Evolutionary conservation across 2,329 filamentous ascomycete species (phyloP), one percentile per base, ranked within the genome.

Genomic region (Gyromitra esculenta): DNA sequence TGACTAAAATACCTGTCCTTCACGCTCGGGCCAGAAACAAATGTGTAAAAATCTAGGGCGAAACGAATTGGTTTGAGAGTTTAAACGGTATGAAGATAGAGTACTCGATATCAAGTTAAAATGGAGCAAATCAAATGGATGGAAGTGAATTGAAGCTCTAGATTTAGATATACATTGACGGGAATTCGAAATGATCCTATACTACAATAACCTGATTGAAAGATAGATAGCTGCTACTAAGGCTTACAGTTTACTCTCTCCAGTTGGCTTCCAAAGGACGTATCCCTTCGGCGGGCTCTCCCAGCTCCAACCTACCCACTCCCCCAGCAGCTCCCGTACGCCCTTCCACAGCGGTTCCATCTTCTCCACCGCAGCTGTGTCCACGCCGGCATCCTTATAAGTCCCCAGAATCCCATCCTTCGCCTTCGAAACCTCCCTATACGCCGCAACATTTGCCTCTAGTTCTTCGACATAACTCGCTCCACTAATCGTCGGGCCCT

Each of bases 291-390:
- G 84, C 0, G 89, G 89, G 79, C 88, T 90, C 5, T 85, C 84
- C 90, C 90, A 92, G 39, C 86, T 86, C 81, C 88, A 91, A 80
- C 91, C 89, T 76, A 88, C 86, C 86, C 89, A 91, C 43, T 85
- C 82, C 2, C 88, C 90, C 65, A 93, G 82, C 25, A 89, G 86
- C 48, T 60, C 75, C 37, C 89, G 89, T 79, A 92, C 86, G 9
- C 86, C 85, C 75, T 86, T 59, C 75, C 75, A 77, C 57, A 77
- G 43, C 15, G 64, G 50, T n/a, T 69, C 71, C 70, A 73, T 69
- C 41, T 21, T 74, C 70, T 62, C 52, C 31, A 57, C 84, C 0
- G 86, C 86, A 15, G 89, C 81, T 3, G 85, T 84, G 80, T 86
- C 83, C 31, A 89, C 86, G 1, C 85, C 84, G 68, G 83, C 84